Evolutionary conservation across 2,329 filamentous ascomycete species (phyloP).

Genomic region (Drechmeria coniospora): DNA sequence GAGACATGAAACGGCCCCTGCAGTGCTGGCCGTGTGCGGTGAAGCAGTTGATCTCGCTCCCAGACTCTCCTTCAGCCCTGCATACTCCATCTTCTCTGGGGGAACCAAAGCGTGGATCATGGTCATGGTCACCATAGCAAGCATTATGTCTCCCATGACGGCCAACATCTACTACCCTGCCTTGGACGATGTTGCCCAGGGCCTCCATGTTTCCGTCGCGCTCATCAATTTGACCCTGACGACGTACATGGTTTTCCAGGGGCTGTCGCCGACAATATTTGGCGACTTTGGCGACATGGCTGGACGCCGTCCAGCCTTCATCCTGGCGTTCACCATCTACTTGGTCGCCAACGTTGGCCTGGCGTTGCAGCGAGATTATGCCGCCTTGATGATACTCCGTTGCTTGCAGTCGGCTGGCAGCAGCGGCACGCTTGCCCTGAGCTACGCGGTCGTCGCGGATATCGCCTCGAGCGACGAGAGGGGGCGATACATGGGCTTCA

Average conservation of each 20-base stretch:
- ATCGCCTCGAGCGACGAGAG: conserved; percentile 53
- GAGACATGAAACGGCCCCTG: too few species aligned
- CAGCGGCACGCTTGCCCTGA: conserved; percentile 55
- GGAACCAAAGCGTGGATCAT: conserved; percentile 35
- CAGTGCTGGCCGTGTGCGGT: neutral
- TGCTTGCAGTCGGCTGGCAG: conserved; percentile 49
- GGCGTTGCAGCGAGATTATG: conserved; percentile 40
- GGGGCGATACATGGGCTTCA: conserved; percentile 57
- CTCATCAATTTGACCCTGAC: conserved; percentile 37
- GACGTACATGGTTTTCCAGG: conserved; percentile 50
- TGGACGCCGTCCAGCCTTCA: conserved; percentile 45
- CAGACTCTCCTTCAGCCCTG: conserved; percentile 8
- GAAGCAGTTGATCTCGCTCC: conserved; percentile 8
- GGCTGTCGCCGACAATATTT: conserved; percentile 42
- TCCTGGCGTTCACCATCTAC: conserved; percentile 42
- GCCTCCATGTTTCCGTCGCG: conserved; percentile 21
- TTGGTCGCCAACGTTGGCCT: conserved; percentile 43
- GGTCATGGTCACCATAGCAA: conserved; percentile 33
- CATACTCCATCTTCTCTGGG: conserved; percentile 15
- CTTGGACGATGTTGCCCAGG: conserved; percentile 21
- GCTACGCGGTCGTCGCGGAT: conserved; percentile 57
- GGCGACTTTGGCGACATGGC: conserved; percentile 46
- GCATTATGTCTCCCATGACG: conserved; percentile 41
- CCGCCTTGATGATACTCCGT: conserved; percentile 42
- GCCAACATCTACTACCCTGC: conserved; percentile 41